Evolutionary conservation across 176 grass and related monocot genomes (phyloP).

Genomic region (Rhynchospora tenuis): DNA sequence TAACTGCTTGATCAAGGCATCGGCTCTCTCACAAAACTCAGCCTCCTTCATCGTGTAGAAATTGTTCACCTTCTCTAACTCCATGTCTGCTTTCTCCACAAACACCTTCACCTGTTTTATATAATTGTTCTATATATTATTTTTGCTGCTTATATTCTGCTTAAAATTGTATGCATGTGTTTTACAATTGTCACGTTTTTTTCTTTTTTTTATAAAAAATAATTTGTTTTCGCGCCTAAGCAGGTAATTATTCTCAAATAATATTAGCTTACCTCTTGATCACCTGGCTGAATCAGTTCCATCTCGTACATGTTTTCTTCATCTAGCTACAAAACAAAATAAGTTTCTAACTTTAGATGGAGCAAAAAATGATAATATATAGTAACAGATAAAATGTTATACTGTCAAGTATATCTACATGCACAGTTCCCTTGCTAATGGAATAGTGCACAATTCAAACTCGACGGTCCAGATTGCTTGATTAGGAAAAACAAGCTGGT

Average conservation of each 20-base stretch:
- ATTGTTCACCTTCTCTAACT: slow-evolving; percentile 54
- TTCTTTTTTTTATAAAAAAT: neutral
- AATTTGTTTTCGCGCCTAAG: neutral
- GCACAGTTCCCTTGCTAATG: neutral
- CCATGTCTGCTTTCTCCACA: slow-evolving; percentile 26
- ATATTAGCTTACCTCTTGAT: slow-evolving; percentile 20
- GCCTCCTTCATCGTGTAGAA: slow-evolving; percentile 60
- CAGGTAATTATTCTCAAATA: neutral
- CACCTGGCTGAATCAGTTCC: slow-evolving; percentile 21
- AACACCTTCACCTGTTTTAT: slow-evolving; percentile 27
- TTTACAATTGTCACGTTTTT: neutral
- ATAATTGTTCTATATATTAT: neutral
- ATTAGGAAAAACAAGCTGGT: neutral
- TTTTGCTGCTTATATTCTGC: neutral
- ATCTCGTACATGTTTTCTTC: slow-evolving; percentile 38
- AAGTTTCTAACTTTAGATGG: neutral
- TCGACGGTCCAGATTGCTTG: slow-evolving; percentile 1
- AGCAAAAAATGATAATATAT: neutral
- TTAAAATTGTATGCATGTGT: neutral
- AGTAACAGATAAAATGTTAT: neutral
- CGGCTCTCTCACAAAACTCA: slow-evolving; percentile 53
- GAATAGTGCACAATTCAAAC: neutral
- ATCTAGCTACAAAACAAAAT: slow-evolving; percentile 12
- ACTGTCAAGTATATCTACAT: neutral
- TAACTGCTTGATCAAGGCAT: slow-evolving; percentile 55